Evolutionary conservation across 345 rosid genomes (phyloP).

Genomic region (Raphanus sativus): DNA sequence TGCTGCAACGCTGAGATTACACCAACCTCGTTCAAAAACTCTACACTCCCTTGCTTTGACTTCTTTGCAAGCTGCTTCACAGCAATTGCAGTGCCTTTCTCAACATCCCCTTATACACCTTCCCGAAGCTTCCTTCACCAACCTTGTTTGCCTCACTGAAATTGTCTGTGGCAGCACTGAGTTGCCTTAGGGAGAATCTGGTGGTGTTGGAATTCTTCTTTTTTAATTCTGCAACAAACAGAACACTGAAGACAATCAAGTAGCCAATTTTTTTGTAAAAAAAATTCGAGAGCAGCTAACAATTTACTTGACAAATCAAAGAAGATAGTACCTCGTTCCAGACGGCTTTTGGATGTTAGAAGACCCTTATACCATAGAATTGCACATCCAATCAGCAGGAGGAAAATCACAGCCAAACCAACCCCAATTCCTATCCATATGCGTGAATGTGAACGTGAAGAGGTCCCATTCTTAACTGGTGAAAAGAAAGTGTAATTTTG

Average conservation of each 20-base stretch:
- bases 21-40: not conserved
- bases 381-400: not conserved
- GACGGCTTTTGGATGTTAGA: not conserved
- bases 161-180: not conserved
- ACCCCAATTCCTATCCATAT: not conserved
- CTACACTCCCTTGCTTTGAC: not conserved
- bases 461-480: not conserved
- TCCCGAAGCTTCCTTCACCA: not conserved
- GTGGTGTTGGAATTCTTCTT: not conserved
- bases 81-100: not conserved
- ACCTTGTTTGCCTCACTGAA: not conserved
- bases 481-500: not conserved
- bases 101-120: not conserved
- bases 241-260: not conserved
- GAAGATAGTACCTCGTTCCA: not conserved
- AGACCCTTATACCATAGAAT: not conserved
- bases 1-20: not conserved
- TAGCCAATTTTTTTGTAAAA: no score
- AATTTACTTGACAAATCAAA: no score
- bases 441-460: not conserved
- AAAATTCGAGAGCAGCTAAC: no score
- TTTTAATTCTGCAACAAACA: not conserved
- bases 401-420: not conserved
- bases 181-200: not conserved
- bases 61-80: not conserved